These are phyloP conservation scores for Gynandropsis gynandra DNA, from an alignment of 345 rosid genomes.

Conservation along the genomic window DNA sequence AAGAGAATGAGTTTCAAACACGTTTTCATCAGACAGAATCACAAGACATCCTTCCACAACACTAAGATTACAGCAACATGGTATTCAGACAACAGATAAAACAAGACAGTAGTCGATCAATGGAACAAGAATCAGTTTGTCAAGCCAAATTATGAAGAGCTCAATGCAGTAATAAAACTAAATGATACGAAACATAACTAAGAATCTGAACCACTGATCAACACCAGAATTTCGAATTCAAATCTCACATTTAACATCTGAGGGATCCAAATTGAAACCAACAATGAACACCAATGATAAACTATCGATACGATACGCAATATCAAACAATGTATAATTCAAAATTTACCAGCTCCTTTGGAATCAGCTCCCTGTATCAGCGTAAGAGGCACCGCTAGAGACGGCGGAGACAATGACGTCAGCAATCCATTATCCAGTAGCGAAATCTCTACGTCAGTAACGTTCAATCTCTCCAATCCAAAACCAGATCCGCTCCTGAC, in stretches of 20 bases:
- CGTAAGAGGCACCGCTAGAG: conserved; percentile 59
- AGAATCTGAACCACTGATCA: no score
- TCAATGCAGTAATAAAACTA: no score
- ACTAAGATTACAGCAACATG: background rate
- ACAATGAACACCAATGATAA: background rate
- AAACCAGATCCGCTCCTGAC: conserved; percentile 39
- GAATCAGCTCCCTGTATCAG: conserved; percentile 76
- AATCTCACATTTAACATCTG: no score
- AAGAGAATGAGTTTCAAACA: background rate
- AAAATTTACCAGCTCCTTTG: conserved; percentile 69
- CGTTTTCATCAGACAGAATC: background rate
- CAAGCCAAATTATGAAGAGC: no score
- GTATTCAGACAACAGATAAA: no score
- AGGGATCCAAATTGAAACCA: background rate
- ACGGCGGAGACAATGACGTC: conserved; percentile 15
- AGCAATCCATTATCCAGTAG: conserved; percentile 20
- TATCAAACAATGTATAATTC: no score
- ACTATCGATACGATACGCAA: no score
- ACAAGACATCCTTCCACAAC: background rate
- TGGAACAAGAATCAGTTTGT: no score
- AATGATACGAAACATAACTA: no score
- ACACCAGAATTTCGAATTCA: no score
- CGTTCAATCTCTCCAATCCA: conserved; percentile 25
- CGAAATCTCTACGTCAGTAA: conserved; percentile 25
- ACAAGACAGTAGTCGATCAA: no score